These are phyloP conservation scores for Euphorbia peplus DNA, from an alignment of 345 rosid species.

Conservation along the genomic window DNA sequence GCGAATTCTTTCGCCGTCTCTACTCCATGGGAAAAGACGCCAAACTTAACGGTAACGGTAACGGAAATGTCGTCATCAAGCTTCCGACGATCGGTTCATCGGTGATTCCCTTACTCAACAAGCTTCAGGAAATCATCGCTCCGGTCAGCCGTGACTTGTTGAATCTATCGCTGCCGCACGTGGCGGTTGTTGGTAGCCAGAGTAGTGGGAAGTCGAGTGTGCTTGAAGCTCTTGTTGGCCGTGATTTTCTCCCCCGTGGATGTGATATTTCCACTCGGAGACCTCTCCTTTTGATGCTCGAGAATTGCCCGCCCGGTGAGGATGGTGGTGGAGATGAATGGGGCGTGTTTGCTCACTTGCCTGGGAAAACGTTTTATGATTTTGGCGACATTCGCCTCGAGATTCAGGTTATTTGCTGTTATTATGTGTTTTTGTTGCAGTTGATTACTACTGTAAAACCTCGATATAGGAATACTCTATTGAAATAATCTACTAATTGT, in stretches of 20 bases:
- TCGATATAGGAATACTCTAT: no score
- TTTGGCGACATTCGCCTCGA: conserved; percentile 36
- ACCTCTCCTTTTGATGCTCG: conserved; percentile 39
- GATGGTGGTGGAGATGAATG: conserved; percentile 26
- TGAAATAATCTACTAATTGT: no score
- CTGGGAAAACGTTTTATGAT: conserved; percentile 36
- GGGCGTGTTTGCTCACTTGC: conserved; percentile 43
- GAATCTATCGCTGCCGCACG: conserved; percentile 36
- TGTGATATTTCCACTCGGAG: conserved; percentile 43
- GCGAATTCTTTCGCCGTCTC: no score
- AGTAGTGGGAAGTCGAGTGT: conserved; percentile 53
- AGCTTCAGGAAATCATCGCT: conserved; percentile 37
- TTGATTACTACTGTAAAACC: no score
- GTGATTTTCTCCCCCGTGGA: conserved; percentile 49
- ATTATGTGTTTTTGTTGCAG: not conserved
- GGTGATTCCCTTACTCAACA: conserved; percentile 33
- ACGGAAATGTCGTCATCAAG: no score
- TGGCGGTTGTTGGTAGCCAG: conserved; percentile 60
- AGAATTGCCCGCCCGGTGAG: conserved; percentile 21
- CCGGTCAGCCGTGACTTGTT: conserved; percentile 22
- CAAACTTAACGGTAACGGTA: not conserved
- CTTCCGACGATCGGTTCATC: conserved; percentile 30
- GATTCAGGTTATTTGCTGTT: conserved; percentile 26
- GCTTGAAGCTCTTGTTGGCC: conserved; percentile 46
- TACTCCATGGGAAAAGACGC: conserved; percentile 14